These are phyloP conservation scores for Globisporangium cylindrosporum DNA, from an alignment of 352 stramenopile genomes.

Conservation along the genomic window DNA sequence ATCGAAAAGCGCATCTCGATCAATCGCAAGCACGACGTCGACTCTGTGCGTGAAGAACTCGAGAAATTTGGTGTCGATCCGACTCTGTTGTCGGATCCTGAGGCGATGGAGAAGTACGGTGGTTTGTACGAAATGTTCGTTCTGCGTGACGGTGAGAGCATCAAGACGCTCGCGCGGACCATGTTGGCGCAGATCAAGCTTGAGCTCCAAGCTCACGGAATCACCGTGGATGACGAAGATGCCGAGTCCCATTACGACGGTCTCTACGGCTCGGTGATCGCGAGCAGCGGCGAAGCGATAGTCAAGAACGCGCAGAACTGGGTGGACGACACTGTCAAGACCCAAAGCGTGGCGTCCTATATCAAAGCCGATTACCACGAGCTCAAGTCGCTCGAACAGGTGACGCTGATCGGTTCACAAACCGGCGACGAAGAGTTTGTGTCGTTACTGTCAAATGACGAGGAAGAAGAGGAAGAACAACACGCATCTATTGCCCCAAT, in stretches of 20 bases:
- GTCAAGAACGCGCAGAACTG: constrained; percentile 66
- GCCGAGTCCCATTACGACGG: constrained; percentile 62
- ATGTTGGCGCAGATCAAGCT: constrained; percentile 70
- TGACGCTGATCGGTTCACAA: constrained; percentile 38
- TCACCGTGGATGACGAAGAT: constrained; percentile 54
- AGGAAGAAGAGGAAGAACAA: constrained; percentile 16
- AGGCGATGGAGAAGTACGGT: constrained; percentile 41
- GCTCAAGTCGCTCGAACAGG: constrained; percentile 52
- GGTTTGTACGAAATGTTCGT: constrained; percentile 65
- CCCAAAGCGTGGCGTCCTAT: constrained; percentile 38
- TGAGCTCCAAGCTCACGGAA: constrained; percentile 51
- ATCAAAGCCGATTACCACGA: constrained; percentile 69
- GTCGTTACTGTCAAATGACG: constrained; percentile 43
- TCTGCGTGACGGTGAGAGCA: constrained; percentile 64
- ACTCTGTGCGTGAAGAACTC: constrained; percentile 42
- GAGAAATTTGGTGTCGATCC: constrained; percentile 55
- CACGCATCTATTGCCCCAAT: background rate
- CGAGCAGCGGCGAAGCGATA: constrained; percentile 48
- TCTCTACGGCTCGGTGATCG: constrained; percentile 55
- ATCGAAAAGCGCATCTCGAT: constrained; percentile 74
- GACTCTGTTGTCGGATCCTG: constrained; percentile 13
- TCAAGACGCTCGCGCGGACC: constrained; percentile 47
- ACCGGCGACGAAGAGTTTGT: constrained; percentile 62
- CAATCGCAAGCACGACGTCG: constrained; percentile 36
- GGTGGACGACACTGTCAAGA: constrained; percentile 47